phyloP scores from a whole-genome alignment of 169 alveolate species.

The Plasmodium sp. region DNA sequence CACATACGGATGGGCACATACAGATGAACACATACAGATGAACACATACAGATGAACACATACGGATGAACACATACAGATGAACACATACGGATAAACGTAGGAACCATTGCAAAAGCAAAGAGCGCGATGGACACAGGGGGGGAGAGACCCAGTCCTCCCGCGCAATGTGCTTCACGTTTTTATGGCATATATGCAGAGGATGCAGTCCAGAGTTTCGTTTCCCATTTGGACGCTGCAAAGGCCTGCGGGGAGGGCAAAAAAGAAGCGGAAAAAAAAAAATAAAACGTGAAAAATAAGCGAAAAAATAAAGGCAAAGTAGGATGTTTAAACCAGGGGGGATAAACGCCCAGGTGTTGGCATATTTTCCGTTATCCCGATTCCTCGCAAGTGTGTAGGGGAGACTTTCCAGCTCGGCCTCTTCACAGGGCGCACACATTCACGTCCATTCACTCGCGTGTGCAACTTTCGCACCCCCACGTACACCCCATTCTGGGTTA shows the following conservation, averaged over 20 bases:
- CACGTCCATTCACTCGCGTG: neutral
- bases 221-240: conserved; percentile 84
- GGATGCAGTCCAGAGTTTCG: conserved; percentile 85
- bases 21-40: neutral
- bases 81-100: neutral
- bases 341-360: neutral
- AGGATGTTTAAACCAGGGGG: neutral
- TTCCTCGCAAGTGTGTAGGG: neutral
- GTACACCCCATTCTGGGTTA: neutral
- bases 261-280: neutral
- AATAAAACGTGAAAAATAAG: neutral
- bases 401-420: neutral
- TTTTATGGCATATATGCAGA: conserved; percentile 83
- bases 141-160: neutral
- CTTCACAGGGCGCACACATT: neutral
- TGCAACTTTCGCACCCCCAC: neutral
- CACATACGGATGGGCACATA: no score
- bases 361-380: neutral
- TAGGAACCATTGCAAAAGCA: neutral
- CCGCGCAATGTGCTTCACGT: conserved; percentile 59
- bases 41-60: neutral
- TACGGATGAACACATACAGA: neutral
- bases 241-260: conserved; percentile 70
- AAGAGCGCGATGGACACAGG: neutral
- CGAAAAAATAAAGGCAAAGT: neutral